Conservation (phyloP, 768 basidiomycete species). For the Goffeauzyma gilvescens region DNA sequence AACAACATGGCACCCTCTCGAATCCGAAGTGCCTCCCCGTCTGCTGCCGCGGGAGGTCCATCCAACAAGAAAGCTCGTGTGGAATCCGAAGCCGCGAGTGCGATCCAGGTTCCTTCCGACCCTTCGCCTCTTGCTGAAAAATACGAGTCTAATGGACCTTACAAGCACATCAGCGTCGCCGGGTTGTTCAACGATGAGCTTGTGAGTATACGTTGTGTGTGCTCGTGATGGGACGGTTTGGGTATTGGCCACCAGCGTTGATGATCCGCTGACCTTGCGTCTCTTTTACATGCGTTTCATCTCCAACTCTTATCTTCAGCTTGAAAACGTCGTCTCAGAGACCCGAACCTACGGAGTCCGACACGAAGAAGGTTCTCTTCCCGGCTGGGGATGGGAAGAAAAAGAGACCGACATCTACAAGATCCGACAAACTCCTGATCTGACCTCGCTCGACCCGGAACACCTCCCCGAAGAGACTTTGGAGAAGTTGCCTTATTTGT, state of each 20-base stretch:
- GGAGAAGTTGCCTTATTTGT: slow-evolving; percentile 57
- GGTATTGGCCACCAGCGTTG: no score
- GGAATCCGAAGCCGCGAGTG: no score
- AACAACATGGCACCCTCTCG: no score
- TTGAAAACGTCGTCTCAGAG: slow-evolving; percentile 29
- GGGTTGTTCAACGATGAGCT: slow-evolving; percentile 69
- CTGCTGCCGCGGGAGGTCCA: no score
- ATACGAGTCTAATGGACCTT: slow-evolving; percentile 49
- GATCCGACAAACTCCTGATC: slow-evolving; percentile 94
- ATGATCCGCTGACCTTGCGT: neutral
- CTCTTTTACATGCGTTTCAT: no score
- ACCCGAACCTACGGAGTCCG: slow-evolving; percentile 24
- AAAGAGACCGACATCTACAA: slow-evolving; percentile 99
- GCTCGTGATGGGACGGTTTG: no score
- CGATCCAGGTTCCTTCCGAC: slow-evolving; percentile 36
- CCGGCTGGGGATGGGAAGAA: slow-evolving; percentile 36
- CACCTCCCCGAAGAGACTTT: slow-evolving; percentile 64
- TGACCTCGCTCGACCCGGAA: slow-evolving; percentile 57
- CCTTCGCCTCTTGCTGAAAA: slow-evolving; percentile 40
- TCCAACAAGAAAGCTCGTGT: no score
- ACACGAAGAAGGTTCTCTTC: slow-evolving; percentile 24
- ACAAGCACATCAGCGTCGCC: slow-evolving; percentile 62
- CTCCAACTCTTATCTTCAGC: slow-evolving; percentile 14
- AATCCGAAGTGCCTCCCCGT: no score
- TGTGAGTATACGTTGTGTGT: slow-evolving; percentile 35